Evolutionary conservation across 2,329 filamentous ascomycete genomes (phyloP).

Genomic region (Dothistroma septosporum): DNA sequence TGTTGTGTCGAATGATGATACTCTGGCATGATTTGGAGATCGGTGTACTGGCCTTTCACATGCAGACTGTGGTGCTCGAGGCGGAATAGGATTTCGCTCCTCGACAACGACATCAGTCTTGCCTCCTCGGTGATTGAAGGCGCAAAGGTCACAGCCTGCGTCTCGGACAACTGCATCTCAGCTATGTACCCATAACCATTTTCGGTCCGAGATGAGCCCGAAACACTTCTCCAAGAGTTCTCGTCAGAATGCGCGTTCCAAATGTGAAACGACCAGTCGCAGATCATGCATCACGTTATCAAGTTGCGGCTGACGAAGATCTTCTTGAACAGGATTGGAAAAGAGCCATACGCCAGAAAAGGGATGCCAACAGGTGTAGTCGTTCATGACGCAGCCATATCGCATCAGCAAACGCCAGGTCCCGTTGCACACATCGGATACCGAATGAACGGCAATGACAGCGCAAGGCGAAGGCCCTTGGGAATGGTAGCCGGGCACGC

Average conservation of each 20-base stretch:
- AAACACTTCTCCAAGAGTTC: neutral
- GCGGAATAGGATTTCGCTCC: no score
- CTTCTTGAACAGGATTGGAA: neutral
- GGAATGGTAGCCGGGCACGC: neutral
- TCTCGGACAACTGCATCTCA: conserved; percentile 10
- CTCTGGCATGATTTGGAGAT: no score
- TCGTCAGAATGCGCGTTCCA: neutral
- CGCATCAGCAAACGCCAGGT: neutral
- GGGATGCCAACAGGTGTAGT: neutral
- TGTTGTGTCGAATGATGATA: no score
- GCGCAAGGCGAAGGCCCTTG: neutral
- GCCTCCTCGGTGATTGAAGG: no score
- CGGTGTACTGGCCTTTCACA: no score
- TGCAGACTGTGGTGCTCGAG: no score
- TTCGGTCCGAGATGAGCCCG: neutral
- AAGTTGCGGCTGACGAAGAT: neutral
- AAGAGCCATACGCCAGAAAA: neutral
- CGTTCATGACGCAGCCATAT: no score
- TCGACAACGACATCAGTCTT: no score
- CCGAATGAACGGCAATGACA: neutral
- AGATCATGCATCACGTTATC: neutral
- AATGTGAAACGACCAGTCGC: neutral
- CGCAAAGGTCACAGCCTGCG: conserved; percentile 11
- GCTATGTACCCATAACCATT: neutral
- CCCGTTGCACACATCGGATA: neutral